phyloP scores from a whole-genome alignment of 177 flowering plant species.

The Tripterygium wilfordii region DNA sequence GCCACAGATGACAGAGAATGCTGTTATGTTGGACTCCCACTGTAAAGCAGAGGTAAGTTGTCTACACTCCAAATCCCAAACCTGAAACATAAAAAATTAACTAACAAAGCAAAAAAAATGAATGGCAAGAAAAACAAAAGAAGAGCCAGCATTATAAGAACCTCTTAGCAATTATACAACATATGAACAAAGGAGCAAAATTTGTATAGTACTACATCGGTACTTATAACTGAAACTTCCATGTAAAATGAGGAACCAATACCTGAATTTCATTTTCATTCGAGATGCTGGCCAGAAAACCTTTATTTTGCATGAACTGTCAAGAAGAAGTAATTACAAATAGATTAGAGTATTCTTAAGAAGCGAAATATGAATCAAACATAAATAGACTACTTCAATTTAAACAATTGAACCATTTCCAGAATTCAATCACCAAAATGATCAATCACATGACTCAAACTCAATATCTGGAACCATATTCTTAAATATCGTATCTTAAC shows the following conservation, averaged over 20 bases:
- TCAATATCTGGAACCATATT: too few species aligned
- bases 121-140: too few species aligned
- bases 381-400: not conserved
- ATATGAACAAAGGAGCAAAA: too few species aligned
- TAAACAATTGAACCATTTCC: too few species aligned
- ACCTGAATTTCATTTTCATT: conserved; percentile 69
- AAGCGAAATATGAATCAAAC: not conserved
- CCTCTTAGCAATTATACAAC: too few species aligned
- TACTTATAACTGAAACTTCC: not conserved
- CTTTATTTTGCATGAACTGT: conserved; percentile 87
- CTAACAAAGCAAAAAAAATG: conserved; percentile 3
- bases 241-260: conserved; percentile 1
- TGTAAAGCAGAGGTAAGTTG: conserved; percentile 18
- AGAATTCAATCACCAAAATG: too few species aligned
- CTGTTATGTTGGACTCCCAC: conserved; percentile 44
- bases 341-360: not conserved
- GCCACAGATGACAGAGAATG: conserved; percentile 34
- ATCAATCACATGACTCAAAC: too few species aligned
- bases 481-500: too few species aligned
- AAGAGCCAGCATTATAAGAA: not conserved
- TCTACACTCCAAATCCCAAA: conserved; percentile 38
- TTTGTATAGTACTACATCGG: too few species aligned
- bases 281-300: conserved; percentile 66
- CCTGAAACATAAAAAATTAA: conserved; percentile 19
- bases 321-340: not conserved